A percentile compares a stretch with the other conserved stretches of the same genome.
Evolutionary conservation across 2,329 filamentous ascomycete species (phyloP).

Genomic region (Bertia moriformis): DNA sequence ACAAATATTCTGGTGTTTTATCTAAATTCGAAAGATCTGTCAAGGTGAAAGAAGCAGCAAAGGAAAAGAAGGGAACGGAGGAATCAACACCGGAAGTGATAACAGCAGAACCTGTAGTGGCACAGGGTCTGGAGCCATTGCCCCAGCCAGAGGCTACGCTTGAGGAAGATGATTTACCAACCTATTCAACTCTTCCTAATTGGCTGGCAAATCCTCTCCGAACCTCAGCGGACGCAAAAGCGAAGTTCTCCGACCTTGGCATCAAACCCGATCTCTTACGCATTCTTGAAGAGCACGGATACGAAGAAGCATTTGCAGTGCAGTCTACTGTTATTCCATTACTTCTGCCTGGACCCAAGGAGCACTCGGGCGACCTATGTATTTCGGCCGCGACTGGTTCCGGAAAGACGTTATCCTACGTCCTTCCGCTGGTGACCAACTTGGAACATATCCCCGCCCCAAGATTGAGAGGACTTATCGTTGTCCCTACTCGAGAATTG

Average conservation of each 20-base stretch:
- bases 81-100: constrained; percentile 14
- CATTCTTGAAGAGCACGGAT: constrained; percentile 48
- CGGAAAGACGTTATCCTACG: constrained; percentile 85
- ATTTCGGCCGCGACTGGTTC: constrained; percentile 90
- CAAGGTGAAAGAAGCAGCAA: constrained; percentile 21
- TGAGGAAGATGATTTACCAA: constrained; percentile 40
- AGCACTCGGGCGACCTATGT: constrained; percentile 62
- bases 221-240: constrained; percentile 42
- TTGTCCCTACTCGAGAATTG: constrained; percentile 81
- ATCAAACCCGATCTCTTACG: constrained; percentile 41
- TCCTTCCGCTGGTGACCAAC: constrained; percentile 69
- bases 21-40: neutral
- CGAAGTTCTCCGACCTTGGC: constrained; percentile 37
- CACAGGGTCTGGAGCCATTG: constrained; percentile 65
- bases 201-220: constrained; percentile 71
- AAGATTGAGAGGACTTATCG: constrained; percentile 62
- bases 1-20: neutral
- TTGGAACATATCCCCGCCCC: constrained; percentile 52
- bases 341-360: constrained; percentile 49
- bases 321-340: constrained; percentile 71
- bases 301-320: constrained; percentile 61
- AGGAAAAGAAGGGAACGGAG: constrained; percentile 16
- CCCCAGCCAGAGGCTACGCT: constrained; percentile 59
- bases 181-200: constrained; percentile 63
- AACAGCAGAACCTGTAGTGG: constrained; percentile 12